Base-by-base conservation (phyloP, 2,329 filamentous ascomycete genomes). In the Pseudogymnoascus destructans region DNA sequence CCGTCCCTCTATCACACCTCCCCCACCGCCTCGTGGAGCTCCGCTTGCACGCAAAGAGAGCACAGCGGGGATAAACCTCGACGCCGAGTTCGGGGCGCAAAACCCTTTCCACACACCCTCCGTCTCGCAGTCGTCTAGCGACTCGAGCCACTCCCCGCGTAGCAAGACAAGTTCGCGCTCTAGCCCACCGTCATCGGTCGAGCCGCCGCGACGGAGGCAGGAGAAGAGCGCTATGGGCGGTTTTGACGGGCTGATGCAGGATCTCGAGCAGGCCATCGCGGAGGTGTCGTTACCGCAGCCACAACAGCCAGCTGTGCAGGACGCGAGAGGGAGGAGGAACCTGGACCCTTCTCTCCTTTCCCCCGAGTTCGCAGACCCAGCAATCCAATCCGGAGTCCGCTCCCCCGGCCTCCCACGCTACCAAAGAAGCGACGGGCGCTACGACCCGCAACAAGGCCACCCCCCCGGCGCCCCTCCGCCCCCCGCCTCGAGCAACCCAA, bases 31-130 rank as follows among this genome's bases (percentile, higher is more conserved):
- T 60, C 58, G 25, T 67, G n/a, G 57, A 60, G 7, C 64, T 61
- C 36, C 3, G 38, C 38, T 42, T 5, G 38, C 38, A 6, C 38
- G 38, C 17, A 21, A 42, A 13, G 38, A 23, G 1, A 42, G 38
- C 17, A 19, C 19, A 19, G 46, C 57, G n/a, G 63, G 65, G 40
- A 57, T 84, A 40, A 79, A 84, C 64, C 72, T 84, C 6, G 79
- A 77, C 1, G 76, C 74, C 30, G 81, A 84, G 59, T 84, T 84
- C 63, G 81, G 81, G 9, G 69, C 75, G 21, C 76, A 79, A 32
- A 85, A 85, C 64, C 79, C 81, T 0, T 85, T 86, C 64, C 83
- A 87, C 64, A 77, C 79, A 3, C 73, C 80, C 0, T 81, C 82
- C 1, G 78, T 80, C 60, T 89, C 85, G 1, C 77, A 79, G 23